Percentiles rank a stretch among this genome's conserved stretches.
Evolutionary conservation across 495 filamentous ascomycete genomes (phyloP).

Genomic region (Neurospora sp.): DNA sequence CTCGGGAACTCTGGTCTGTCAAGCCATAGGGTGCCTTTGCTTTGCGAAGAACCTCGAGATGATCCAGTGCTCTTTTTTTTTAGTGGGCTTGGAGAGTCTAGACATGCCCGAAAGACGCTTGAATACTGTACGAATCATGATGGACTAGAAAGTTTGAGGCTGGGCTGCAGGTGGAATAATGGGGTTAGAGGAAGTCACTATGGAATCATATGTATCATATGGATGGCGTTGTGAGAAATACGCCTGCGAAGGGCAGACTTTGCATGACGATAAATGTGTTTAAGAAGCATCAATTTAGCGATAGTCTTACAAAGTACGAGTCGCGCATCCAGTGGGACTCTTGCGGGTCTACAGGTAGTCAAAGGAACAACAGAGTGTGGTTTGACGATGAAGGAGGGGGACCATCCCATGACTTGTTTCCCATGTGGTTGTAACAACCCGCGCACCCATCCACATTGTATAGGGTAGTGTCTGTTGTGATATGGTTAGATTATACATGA

Average conservation of each 20-base stretch:
- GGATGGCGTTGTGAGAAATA: background rate
- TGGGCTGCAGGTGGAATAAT: background rate
- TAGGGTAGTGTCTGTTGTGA: conserved; percentile 7
- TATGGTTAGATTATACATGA: background rate
- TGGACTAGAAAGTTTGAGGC: background rate
- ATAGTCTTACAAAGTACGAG: background rate
- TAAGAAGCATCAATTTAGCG: background rate
- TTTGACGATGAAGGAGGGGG: background rate
- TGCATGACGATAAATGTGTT: background rate
- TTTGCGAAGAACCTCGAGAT: background rate
- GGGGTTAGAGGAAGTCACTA: background rate
- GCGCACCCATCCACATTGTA: conserved; percentile 5
- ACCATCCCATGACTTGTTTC: conserved; percentile 8
- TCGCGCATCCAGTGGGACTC: background rate
- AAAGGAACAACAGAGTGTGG: background rate
- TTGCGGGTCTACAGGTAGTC: background rate
- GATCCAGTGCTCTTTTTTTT: background rate
- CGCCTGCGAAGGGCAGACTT: background rate
- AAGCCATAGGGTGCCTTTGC: conserved; percentile 5
- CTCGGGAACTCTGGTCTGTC: conserved; percentile 30
- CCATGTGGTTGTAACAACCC: conserved; percentile 10
- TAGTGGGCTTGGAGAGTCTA: background rate
- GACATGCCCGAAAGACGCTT: background rate
- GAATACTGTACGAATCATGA: background rate
- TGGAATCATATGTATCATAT: background rate